A percentile compares a stretch with the other conserved stretches of the same genome.
phyloP scores from a whole-genome alignment of 768 basidiomycete genomes.

The Dioszegia hungarica region DNA sequence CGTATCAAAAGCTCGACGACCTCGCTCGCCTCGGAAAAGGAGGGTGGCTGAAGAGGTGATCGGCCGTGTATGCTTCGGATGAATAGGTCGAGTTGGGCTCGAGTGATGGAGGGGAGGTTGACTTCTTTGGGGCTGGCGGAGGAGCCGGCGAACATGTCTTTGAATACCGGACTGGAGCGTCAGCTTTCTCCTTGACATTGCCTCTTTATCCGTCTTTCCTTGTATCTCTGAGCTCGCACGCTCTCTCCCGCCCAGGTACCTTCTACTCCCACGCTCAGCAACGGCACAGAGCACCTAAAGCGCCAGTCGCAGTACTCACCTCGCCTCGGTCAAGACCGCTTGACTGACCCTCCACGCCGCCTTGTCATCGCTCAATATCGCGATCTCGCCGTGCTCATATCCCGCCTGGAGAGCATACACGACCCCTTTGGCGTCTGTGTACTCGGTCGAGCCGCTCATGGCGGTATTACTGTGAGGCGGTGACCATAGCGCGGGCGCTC shows the following conservation, averaged over 20 bases:
- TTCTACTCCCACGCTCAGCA: too few species aligned
- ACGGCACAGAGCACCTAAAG: too few species aligned
- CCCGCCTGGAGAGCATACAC: not conserved
- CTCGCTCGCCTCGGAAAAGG: not conserved
- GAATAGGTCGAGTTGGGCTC: not conserved
- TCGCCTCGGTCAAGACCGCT: not conserved
- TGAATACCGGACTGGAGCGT: not conserved
- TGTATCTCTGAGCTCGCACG: too few species aligned
- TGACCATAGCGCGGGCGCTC: too few species aligned
- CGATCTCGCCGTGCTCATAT: not conserved
- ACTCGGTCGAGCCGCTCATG: not conserved
- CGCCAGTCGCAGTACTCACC: too few species aligned
- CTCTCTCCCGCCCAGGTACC: too few species aligned
- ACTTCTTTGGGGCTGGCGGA: not conserved
- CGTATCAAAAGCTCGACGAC: not conserved
- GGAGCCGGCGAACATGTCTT: not conserved
- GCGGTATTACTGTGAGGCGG: not conserved
- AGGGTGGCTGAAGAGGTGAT: not conserved
- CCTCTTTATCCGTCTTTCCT: too few species aligned
- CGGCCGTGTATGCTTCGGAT: not conserved
- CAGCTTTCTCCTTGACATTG: not conserved
- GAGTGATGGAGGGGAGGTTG: not conserved
- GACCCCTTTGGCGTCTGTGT: not conserved
- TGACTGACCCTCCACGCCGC: not conserved
- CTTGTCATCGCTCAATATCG: not conserved